These are phyloP conservation scores for Penicillium lividum DNA, from an alignment of 495 filamentous ascomycete genomes.

Conservation along the genomic window DNA sequence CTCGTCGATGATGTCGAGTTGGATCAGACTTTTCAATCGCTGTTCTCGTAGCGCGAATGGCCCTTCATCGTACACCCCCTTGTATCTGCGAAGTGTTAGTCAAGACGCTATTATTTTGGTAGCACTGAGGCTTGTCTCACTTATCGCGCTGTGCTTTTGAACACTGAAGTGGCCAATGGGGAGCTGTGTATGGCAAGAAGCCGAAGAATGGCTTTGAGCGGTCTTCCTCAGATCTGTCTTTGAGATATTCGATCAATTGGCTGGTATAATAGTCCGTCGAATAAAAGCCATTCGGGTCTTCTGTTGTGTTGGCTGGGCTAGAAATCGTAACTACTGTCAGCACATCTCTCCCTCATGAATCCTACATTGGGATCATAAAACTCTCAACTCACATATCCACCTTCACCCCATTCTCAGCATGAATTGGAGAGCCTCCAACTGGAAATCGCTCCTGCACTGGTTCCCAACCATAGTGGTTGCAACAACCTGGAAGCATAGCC, in stretches of 20 bases:
- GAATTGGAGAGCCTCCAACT: conserved; percentile 15
- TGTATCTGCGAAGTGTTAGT: conserved; percentile 25
- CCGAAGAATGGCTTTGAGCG: conserved; percentile 39
- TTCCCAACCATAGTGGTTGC: conserved; percentile 31
- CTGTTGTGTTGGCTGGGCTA: conserved; percentile 8
- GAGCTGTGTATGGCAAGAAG: conserved; percentile 42
- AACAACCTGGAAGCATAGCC: conserved; percentile 44
- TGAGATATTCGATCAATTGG: conserved; percentile 34
- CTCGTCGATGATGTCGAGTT: conserved; percentile 37
- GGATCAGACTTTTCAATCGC: conserved; percentile 31
- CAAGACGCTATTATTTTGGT: too few species aligned
- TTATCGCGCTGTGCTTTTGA: conserved; percentile 28
- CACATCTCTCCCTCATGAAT: too few species aligned
- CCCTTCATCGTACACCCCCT: conserved; percentile 42
- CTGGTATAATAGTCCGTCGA: conserved; percentile 38
- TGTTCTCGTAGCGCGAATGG: conserved; percentile 36
- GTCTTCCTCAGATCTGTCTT: conserved; percentile 40
- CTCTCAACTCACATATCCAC: conserved; percentile 16
- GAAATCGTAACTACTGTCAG: too few species aligned
- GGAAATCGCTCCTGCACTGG: conserved; percentile 19
- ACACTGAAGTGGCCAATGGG: conserved; percentile 44
- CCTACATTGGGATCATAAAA: too few species aligned
- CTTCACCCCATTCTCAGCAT: conserved; percentile 15
- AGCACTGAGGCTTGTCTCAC: too few species aligned
- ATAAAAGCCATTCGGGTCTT: conserved; percentile 34